phyloP scores from a whole-genome alignment of 148 eudicot genomes.

The Arctostaphylos glauca region DNA sequence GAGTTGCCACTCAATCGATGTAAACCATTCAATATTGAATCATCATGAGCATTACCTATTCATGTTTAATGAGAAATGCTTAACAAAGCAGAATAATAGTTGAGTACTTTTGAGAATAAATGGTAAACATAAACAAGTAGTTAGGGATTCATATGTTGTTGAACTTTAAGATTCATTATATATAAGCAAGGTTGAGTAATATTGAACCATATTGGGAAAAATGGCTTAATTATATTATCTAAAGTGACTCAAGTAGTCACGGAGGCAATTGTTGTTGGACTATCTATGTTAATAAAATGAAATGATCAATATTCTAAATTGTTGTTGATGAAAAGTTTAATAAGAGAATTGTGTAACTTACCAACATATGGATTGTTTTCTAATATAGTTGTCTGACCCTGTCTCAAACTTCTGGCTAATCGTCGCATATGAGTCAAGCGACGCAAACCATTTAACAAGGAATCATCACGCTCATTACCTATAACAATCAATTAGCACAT shows the following conservation, averaged over 20 bases:
- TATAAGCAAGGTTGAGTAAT: neutral
- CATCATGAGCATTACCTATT: neutral
- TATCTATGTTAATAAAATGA: neutral
- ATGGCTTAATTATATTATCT: neutral
- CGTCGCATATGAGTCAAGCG: neutral
- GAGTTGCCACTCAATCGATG: neutral
- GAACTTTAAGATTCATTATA: neutral
- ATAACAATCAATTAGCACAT: neutral
- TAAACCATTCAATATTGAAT: neutral
- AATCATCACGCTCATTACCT: neutral
- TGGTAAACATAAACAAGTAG: neutral
- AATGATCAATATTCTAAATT: neutral
- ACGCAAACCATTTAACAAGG: neutral
- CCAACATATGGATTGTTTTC: neutral
- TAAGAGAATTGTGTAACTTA: neutral
- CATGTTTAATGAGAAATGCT: neutral
- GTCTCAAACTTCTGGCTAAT: conserved; percentile 8
- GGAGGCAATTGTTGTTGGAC: neutral
- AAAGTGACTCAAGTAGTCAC: neutral
- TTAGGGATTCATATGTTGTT: neutral
- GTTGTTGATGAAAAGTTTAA: neutral
- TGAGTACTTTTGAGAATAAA: neutral
- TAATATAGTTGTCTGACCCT: neutral
- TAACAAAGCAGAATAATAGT: neutral
- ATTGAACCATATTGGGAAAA: neutral